phyloP scores from a whole-genome alignment of 2,329 filamentous ascomycete species.

The Colletotrichum caudatum region DNA sequence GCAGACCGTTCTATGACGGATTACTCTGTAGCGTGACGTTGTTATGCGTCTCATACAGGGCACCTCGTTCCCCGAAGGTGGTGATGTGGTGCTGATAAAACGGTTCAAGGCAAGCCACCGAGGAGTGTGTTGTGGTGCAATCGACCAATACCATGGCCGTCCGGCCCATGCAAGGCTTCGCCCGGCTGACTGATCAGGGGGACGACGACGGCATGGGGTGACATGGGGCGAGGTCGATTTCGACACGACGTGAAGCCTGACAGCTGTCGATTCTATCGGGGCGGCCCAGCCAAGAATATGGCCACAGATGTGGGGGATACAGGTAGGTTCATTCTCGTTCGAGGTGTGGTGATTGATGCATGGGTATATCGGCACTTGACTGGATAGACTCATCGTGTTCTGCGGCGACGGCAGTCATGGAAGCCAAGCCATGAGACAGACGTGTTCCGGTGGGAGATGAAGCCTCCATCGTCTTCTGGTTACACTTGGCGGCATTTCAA shows the following conservation, averaged over 20 bases:
- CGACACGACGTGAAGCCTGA: conserved; percentile 9
- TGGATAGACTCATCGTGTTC: background rate
- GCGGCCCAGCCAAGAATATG: conserved; percentile 5
- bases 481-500: conserved; percentile 22
- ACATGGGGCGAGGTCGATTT: conserved; percentile 13
- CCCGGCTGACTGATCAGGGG: conserved; percentile 8
- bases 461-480: conserved; percentile 1
- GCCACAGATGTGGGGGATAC: background rate
- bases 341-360: background rate
- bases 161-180: conserved; percentile 27
- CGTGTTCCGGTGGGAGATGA: conserved; percentile 25
- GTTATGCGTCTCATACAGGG: conserved; percentile 9
- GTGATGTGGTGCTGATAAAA: conserved; percentile 11
- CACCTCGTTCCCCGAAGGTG: background rate
- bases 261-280: conserved; percentile 13
- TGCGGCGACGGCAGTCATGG: background rate
- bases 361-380: conserved; percentile 2
- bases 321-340: background rate
- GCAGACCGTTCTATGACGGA: conserved; percentile 17
- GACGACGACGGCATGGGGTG: conserved; percentile 21
- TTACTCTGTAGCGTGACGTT: conserved; percentile 25
- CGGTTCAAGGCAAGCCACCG: background rate
- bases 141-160: conserved; percentile 30
- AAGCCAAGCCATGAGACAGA: conserved; percentile 26
- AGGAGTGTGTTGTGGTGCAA: conserved; percentile 24